phyloP scores from a whole-genome alignment of 2,329 filamentous ascomycete genomes.

The Pyricularia grisea region DNA sequence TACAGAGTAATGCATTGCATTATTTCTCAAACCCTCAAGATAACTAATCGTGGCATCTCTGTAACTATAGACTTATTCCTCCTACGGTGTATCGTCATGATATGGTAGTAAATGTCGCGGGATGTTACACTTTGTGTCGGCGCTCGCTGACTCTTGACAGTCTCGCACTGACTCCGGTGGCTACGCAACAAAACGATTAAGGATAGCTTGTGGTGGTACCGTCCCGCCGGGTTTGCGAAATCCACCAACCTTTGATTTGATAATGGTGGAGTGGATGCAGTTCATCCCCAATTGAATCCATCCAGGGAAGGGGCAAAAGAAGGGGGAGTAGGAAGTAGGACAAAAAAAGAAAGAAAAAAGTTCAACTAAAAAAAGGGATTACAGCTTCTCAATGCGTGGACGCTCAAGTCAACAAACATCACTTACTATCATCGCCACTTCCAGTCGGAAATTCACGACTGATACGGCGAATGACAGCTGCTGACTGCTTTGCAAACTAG shows the following conservation, averaged over 20 bases:
- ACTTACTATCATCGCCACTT: neutral
- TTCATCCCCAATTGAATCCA: neutral
- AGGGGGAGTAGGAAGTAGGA: neutral
- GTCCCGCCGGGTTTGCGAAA: neutral
- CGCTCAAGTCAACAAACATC: neutral
- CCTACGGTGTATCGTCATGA: neutral
- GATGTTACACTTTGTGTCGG: neutral
- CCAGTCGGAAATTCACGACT: neutral
- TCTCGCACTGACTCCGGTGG: neutral
- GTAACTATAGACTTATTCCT: neutral
- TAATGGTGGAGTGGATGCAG: neutral
- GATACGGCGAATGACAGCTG: neutral
- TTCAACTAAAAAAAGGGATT: neutral
- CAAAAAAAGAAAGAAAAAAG: too few relatives aligned
- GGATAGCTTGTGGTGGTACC: neutral
- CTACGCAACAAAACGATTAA: too few relatives aligned
- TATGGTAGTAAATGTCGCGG: neutral
- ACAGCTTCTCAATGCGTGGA: neutral
- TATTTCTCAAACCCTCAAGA: neutral
- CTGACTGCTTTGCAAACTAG: too few relatives aligned
- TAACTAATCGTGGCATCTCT: neutral
- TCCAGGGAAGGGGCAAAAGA: too few relatives aligned
- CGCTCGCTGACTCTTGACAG: neutral
- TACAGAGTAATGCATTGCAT: neutral
- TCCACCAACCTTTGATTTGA: neutral